Evolutionary conservation across 1,139 yeast genomes (phyloP).

Genomic region (Trichomonascaceae sp.): DNA sequence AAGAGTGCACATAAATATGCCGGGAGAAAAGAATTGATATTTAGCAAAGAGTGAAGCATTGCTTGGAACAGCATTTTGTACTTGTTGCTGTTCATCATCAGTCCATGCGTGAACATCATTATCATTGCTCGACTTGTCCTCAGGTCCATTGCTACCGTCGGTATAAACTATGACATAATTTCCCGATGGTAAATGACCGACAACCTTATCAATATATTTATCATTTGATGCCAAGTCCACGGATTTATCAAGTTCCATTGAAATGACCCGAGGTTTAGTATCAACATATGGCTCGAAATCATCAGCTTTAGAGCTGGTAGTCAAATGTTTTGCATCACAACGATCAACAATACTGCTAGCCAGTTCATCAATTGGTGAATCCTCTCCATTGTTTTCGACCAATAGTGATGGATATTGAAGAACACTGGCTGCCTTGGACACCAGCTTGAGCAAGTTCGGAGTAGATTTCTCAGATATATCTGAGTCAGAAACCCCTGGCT

Average conservation of each 20-base stretch:
- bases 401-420: slow-evolving; percentile 1
- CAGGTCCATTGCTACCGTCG: neutral
- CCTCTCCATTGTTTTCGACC: slow-evolving; percentile 2
- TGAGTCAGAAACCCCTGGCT: slow-evolving; percentile 31
- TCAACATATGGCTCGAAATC: slow-evolving; percentile 27
- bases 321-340: slow-evolving; percentile 29
- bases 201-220: slow-evolving; percentile 3
- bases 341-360: slow-evolving; percentile 20
- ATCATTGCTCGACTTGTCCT: neutral
- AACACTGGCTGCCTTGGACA: neutral
- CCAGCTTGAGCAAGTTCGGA: slow-evolving; percentile 10
- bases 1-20: slow-evolving; percentile 61
- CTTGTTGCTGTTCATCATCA: neutral
- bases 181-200: slow-evolving; percentile 4
- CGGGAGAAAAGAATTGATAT: slow-evolving; percentile 52
- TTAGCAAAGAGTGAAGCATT: slow-evolving; percentile 37
- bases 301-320: slow-evolving; percentile 24
- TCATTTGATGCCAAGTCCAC: slow-evolving; percentile 3
- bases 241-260: slow-evolving; percentile 23
- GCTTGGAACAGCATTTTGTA: neutral
- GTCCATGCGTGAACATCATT: neutral
- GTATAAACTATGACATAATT: slow-evolving; percentile 6
- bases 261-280: slow-evolving; percentile 28
- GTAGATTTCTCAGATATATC: slow-evolving; percentile 22
- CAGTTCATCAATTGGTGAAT: slow-evolving; percentile 12